Evolutionary conservation across 2,329 filamentous ascomycete genomes (phyloP).

Genomic region (Penicillium aurantiogriseum): DNA sequence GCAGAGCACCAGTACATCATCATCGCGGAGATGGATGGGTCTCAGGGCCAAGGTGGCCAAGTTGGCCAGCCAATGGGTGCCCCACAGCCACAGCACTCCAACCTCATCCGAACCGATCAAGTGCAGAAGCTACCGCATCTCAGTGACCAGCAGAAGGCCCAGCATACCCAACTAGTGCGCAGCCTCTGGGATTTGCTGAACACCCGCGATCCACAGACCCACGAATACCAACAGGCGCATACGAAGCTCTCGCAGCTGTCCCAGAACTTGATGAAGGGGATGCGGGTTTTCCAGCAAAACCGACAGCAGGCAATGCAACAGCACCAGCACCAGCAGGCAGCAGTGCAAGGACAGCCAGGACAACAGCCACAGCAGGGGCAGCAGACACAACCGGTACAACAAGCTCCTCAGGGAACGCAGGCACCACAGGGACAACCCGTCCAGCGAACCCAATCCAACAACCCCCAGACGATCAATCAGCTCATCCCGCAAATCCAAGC

Average conservation of each 20-base stretch:
- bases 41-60: constrained; percentile 29
- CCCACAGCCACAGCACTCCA: constrained; percentile 43
- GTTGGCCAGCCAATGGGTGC: constrained; percentile 33
- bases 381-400: constrained; percentile 16
- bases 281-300: constrained; percentile 48
- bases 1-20: constrained; percentile 5
- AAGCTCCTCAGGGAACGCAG: constrained; percentile 2
- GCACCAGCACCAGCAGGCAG: constrained; percentile 17
- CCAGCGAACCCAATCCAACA: constrained; percentile 35
- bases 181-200: constrained; percentile 56
- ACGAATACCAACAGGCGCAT: constrained; percentile 52
- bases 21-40: constrained; percentile 33
- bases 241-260: constrained; percentile 53
- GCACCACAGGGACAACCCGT: constrained; percentile 25
- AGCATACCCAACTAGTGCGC: constrained; percentile 55
- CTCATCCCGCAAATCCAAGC: constrained; percentile 47
- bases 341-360: constrained; percentile 24
- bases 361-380: constrained; percentile 2
- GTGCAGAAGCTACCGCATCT: constrained; percentile 55
- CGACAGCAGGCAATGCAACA: constrained; percentile 35
- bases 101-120: constrained; percentile 53
- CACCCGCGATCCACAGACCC: constrained; percentile 47
- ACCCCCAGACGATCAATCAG: constrained; percentile 42
- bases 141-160: constrained; percentile 54
- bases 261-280: constrained; percentile 52